phyloP scores from a whole-genome alignment of 192 early-diverging fungal species.

The Coemansia sp. region DNA sequence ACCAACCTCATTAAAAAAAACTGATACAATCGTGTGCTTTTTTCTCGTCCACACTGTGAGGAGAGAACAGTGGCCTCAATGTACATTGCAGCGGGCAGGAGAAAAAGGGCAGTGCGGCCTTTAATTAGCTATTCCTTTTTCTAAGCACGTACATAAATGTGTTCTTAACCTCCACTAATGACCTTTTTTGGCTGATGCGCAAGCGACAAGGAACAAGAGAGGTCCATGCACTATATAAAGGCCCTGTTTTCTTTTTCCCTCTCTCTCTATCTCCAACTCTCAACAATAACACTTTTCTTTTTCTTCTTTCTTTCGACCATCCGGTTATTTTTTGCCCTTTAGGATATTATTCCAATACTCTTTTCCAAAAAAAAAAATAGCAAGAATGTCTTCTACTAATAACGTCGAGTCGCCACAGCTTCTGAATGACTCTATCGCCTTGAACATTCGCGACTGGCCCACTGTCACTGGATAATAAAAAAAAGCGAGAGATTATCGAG shows the following conservation, averaged over 20 bases:
- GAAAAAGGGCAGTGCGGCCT: neutral
- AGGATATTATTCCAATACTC: no score
- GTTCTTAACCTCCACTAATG: neutral
- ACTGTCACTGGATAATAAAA: neutral
- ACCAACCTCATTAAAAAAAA: neutral
- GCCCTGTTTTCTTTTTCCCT: neutral
- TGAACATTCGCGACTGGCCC: conserved; percentile 14
- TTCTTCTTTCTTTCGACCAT: neutral
- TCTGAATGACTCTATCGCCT: neutral
- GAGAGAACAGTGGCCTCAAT: neutral
- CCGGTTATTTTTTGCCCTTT: neutral
- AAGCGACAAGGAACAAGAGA: neutral
- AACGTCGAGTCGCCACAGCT: neutral
- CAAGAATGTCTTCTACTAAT: conserved; percentile 3
- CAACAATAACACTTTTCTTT: neutral
- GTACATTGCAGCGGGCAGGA: neutral
- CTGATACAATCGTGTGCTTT: neutral
- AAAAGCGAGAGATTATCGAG: neutral
- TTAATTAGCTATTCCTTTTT: conserved; percentile 2
- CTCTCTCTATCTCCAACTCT: no score
- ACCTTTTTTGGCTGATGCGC: neutral
- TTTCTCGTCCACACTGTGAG: neutral
- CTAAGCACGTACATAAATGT: conserved; percentile 3
- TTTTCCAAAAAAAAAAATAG: neutral
- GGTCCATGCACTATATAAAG: neutral